Evolutionary conservation across 352 stramenopile genomes (phyloP).

Genomic region (Phytophthora cactorum): DNA sequence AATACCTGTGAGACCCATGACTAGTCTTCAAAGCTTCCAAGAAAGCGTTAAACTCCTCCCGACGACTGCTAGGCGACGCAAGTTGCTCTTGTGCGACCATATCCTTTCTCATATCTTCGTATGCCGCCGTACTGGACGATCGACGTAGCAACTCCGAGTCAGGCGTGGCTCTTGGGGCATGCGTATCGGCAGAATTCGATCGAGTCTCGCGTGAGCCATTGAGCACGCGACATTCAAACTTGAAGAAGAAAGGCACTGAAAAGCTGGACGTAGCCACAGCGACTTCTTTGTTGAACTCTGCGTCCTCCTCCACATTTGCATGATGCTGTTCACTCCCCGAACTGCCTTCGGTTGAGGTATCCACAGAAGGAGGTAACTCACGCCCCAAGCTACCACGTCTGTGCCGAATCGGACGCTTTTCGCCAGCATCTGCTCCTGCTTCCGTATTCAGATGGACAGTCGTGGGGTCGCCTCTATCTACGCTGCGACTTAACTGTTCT

Average conservation of each 20-base stretch:
- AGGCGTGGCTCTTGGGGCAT: constrained; percentile 8
- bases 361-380: constrained; percentile 37
- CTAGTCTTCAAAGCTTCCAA: constrained; percentile 46
- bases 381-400: constrained; percentile 29
- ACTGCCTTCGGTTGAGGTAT: constrained; percentile 32
- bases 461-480: constrained; percentile 2
- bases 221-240: constrained; percentile 79
- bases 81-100: constrained; percentile 31
- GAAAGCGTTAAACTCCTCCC: constrained; percentile 46
- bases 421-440: constrained; percentile 4
- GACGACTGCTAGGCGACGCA: constrained; percentile 29
- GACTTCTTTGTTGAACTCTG: constrained; percentile 86
- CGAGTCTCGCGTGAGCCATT: constrained; percentile 35
- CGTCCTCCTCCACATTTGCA: constrained; percentile 66
- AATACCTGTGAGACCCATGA: constrained; percentile 11
- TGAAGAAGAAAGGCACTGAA: constrained; percentile 87
- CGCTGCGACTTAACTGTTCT: constrained; percentile 14
- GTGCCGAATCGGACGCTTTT: constrained; percentile 16
- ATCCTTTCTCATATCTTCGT: constrained; percentile 47
- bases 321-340: constrained; percentile 41
- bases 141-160: constrained; percentile 36
- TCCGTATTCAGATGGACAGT: constrained; percentile 3
- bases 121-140: constrained; percentile 61
- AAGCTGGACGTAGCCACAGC: constrained; percentile 83
- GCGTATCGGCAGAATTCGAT: constrained; percentile 27